Evolutionary conservation across 208 protist genomes (phyloP).

Genomic region (Entamoeba invadens): DNA sequence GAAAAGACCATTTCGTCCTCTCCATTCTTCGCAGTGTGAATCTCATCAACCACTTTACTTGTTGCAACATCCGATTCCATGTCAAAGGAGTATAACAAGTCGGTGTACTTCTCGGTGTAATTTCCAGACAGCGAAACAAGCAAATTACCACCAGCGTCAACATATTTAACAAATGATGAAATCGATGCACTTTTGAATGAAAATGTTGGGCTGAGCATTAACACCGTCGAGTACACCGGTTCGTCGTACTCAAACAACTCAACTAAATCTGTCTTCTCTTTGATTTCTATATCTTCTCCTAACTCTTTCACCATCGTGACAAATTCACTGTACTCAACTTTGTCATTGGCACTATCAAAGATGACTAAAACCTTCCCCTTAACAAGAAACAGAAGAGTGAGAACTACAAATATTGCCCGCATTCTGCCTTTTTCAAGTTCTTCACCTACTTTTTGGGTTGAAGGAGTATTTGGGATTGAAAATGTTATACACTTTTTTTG

Average conservation of each 20-base stretch:
- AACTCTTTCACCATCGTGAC: background rate
- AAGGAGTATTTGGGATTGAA: too few relatives aligned
- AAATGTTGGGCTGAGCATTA: background rate
- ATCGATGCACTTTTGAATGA: background rate
- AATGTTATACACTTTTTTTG: too few relatives aligned
- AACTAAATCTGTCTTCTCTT: background rate
- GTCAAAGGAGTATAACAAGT: background rate
- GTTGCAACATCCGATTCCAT: background rate
- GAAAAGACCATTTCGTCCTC: background rate
- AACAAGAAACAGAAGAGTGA: too few relatives aligned
- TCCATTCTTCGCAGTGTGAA: background rate
- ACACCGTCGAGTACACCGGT: background rate
- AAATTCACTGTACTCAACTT: background rate
- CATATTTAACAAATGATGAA: background rate
- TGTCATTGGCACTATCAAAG: background rate
- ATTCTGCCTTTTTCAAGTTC: too few relatives aligned
- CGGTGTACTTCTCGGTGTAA: background rate
- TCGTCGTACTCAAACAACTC: background rate
- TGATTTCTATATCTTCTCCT: background rate
- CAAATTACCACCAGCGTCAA: background rate
- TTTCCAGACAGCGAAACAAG: background rate
- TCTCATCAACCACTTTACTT: background rate
- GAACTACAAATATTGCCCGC: too few relatives aligned
- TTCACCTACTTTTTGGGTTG: too few relatives aligned
- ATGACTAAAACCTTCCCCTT: too few relatives aligned